phyloP scores from a whole-genome alignment of 176 grass and related monocot genomes.

The Guadua angustifolia region DNA sequence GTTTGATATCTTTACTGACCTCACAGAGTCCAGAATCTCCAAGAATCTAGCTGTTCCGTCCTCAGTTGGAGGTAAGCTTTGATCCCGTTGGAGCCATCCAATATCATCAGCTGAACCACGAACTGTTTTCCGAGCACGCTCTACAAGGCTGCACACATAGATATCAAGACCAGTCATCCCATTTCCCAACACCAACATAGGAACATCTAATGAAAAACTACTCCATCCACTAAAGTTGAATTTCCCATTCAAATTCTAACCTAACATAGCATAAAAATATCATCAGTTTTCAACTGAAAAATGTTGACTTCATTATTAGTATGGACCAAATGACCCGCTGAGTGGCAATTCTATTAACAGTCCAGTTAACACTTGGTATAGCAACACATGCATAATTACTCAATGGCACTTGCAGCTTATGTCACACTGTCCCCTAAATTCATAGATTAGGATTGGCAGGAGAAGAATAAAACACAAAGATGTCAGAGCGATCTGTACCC shows the following conservation, averaged over 20 bases:
- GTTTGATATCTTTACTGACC: conserved; percentile 48
- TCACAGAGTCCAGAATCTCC: conserved; percentile 76
- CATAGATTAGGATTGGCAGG: neutral
- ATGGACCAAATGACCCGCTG: neutral
- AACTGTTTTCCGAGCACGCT: conserved; percentile 78
- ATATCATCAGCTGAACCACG: conserved; percentile 91
- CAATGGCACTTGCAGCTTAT: neutral
- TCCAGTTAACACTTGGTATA: neutral
- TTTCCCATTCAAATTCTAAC: neutral
- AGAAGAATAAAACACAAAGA: conserved; percentile 26
- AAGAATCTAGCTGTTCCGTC: conserved; percentile 75
- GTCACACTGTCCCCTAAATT: neutral
- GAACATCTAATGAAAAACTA: neutral
- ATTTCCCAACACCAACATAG: neutral
- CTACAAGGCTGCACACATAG: conserved; percentile 64
- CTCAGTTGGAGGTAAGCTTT: conserved; percentile 65
- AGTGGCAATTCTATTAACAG: neutral
- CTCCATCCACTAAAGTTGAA: conserved; percentile 1
- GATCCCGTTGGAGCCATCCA: conserved; percentile 74
- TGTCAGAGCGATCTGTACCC: conserved; percentile 50
- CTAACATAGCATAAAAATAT: neutral
- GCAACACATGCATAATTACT: neutral
- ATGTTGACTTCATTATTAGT: neutral
- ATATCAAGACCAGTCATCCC: conserved; percentile 10
- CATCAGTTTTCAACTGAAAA: neutral